Conservation (phyloP, 257 asterid genomes). For the Cynanchum wilfordii region DNA sequence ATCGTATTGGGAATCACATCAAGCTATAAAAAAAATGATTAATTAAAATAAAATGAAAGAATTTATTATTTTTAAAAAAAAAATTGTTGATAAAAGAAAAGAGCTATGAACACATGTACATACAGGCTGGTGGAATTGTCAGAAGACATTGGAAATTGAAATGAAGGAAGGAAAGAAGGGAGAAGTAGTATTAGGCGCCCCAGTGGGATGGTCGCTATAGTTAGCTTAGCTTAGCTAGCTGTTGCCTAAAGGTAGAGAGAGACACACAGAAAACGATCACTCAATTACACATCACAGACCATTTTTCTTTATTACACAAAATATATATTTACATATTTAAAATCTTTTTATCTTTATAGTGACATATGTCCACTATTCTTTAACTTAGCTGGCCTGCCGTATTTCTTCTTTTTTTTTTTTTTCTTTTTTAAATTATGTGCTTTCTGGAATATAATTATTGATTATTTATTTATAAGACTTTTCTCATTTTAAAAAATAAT, state of each 20-base stretch:
- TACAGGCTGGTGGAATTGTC: constrained; percentile 6
- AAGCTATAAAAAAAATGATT: too few species aligned
- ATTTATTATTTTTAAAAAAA: neutral
- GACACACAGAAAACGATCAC: neutral
- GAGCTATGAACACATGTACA: neutral
- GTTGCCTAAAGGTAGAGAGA: constrained; percentile 1
- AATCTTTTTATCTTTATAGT: too few species aligned
- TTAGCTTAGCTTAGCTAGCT: neutral
- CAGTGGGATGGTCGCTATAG: neutral
- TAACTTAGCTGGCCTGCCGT: neutral
- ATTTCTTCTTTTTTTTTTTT: neutral
- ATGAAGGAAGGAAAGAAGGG: neutral
- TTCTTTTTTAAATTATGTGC: too few species aligned
- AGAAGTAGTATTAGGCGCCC: neutral
- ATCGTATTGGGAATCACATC: neutral
- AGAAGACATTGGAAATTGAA: neutral
- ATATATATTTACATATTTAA: neutral
- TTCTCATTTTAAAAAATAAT: too few species aligned
- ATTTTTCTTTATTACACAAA: neutral
- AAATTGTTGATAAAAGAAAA: neutral
- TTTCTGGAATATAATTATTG: too few species aligned
- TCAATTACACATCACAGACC: neutral
- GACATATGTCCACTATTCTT: neutral
- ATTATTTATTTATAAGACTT: too few species aligned
- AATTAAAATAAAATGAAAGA: neutral